Evolutionary conservation across 768 basidiomycete species (phyloP), one percentile per base, ranked within the genome.

Genomic region (Auricularia auricula-judae): DNA sequence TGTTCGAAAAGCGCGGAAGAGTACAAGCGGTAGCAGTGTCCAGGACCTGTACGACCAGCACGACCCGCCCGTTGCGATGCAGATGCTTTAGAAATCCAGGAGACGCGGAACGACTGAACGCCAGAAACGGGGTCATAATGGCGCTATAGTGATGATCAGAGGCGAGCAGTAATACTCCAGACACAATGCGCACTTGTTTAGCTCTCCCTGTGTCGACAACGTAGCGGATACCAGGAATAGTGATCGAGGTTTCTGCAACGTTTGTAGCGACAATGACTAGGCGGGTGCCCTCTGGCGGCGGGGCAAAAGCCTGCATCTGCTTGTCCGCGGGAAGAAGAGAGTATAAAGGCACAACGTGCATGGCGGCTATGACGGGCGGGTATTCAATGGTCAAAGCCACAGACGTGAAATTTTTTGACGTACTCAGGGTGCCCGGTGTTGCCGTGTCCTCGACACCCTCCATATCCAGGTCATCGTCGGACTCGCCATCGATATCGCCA

Each of bases 1-100:
- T 95, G 85, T 72, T 98, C 97, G 74, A 84, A 98, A 14, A 99
- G 81, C 16, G 95, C 92, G 8, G 93, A 95, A 7, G 96, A 98
- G 77, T 96, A 98, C 12, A 98, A 84, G 44, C 97, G 85, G 73
- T 98, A 98, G 75, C 97, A 98, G 74, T 98, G 97, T 34, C 97
- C 97, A 14, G 97, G 96, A 3, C 97, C 96, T 14, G 93, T 98
- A 66, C 97, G 92, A 11, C 97, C 97, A 0, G 97, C 97, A 71
- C 97, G 89, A 72, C 97, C 97, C 3, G 97, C 88, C 66, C 97
- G 83, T 72, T 99, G 97, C 1, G 91, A 83, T 0, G 94, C 93
- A 2, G 94, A 95, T 2, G 96, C 93, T 72, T 98, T 98, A 16
- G 93, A 93, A 67, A 89, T 86, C 96, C 95, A 99, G 63, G 84